Conservation (phyloP, 306 rosid species). For the Cucurbita maxima region DNA sequence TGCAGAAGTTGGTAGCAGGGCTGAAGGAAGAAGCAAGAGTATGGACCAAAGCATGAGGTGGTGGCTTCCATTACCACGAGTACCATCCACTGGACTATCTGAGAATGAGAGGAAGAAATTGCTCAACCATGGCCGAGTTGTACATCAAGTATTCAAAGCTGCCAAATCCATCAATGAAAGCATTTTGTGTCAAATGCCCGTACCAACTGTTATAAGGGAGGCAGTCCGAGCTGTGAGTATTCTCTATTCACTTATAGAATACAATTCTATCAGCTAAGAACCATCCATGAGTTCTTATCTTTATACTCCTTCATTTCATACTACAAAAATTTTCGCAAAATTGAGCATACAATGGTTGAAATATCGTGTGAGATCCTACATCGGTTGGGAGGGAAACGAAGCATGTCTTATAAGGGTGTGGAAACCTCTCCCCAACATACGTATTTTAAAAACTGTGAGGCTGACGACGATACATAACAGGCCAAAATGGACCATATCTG, state of each 20-base stretch:
- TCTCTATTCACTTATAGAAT: not conserved
- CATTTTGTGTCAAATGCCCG: conserved; percentile 76
- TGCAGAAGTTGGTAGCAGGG: conserved; percentile 71
- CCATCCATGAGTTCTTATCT: not conserved
- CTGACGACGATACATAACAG: too few relatives aligned
- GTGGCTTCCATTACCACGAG: conserved; percentile 87
- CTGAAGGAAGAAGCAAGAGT: conserved; percentile 42
- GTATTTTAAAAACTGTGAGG: too few relatives aligned
- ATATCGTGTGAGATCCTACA: too few relatives aligned
- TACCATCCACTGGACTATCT: conserved; percentile 69
- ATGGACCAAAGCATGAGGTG: conserved; percentile 44
- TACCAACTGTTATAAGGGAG: conserved; percentile 43
- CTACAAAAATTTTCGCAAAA: not conserved
- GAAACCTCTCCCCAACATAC: too few relatives aligned
- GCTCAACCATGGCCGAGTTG: conserved; percentile 50
- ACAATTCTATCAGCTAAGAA: not conserved
- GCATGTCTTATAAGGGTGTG: too few relatives aligned
- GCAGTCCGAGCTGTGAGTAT: conserved; percentile 65
- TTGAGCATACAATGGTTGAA: not conserved
- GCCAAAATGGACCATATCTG: too few relatives aligned
- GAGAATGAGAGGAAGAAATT: conserved; percentile 40
- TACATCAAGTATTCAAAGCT: conserved; percentile 84
- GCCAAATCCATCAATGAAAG: conserved; percentile 69
- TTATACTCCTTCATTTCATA: too few relatives aligned
- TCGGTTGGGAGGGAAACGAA: too few relatives aligned